Conservation (phyloP, 345 rosid species). For the Pistacia atlantica region DNA sequence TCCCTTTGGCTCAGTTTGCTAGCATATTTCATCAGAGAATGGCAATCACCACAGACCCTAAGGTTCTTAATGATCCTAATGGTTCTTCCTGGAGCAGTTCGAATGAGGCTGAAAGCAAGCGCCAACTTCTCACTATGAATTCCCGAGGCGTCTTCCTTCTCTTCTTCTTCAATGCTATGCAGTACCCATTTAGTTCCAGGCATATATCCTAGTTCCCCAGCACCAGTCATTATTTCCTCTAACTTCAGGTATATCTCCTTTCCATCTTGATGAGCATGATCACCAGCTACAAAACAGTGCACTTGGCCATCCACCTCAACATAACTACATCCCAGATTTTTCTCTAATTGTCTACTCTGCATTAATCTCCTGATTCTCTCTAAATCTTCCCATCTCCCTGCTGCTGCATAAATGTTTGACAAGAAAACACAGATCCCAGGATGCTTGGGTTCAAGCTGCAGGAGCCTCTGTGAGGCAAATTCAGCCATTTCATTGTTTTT, state of each 20-base stretch:
- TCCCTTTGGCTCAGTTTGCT: constrained; percentile 50
- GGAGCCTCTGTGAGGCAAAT: constrained; percentile 43
- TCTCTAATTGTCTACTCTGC: constrained; percentile 34
- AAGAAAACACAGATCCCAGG: constrained; percentile 51
- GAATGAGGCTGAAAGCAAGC: constrained; percentile 56
- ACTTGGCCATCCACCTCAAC: constrained; percentile 51
- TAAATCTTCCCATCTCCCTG: constrained; percentile 46
- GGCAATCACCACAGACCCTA: constrained; percentile 70
- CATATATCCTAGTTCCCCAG: constrained; percentile 47
- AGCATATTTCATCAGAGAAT: constrained; percentile 57
- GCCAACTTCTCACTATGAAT: constrained; percentile 72
- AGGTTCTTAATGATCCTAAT: constrained; percentile 66
- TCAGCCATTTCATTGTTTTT: constrained; percentile 44
- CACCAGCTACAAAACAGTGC: constrained; percentile 58
- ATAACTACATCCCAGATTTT: constrained; percentile 58
- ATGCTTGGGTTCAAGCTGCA: constrained; percentile 58
- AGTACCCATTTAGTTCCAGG: constrained; percentile 64
- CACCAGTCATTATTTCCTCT: constrained; percentile 43
- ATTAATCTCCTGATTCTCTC: constrained; percentile 38
- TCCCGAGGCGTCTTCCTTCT: constrained; percentile 56
- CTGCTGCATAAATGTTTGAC: constrained; percentile 48
- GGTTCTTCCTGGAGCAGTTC: constrained; percentile 35
- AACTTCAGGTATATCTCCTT: constrained; percentile 47
- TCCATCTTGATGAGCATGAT: constrained; percentile 35
- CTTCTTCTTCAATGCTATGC: constrained; percentile 70